Evolutionary conservation across 208 protist genomes (phyloP), one percentile per base, ranked within the genome.

Genomic region (Leishmania tarentolae): DNA sequence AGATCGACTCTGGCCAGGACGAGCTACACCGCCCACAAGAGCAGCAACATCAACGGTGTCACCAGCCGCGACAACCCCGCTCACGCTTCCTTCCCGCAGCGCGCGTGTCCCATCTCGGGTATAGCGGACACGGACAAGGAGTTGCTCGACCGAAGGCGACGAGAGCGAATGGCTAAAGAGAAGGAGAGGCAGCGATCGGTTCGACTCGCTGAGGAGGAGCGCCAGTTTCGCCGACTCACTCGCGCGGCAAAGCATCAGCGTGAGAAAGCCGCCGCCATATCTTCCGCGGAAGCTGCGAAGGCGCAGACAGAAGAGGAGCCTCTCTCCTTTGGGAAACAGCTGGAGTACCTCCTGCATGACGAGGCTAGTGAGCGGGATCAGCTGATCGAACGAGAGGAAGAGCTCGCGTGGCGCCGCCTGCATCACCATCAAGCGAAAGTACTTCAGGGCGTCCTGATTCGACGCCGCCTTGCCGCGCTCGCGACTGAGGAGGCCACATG

Each of bases 301-400:
- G 17, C 52, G 35, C 3, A 50, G 77, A 28, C 65, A 40, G 35
- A 79, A 40, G 35, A 79, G 24, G 17, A 69, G 63, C 47, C 63
- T 6, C 57, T 35, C n/a, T 72, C 76, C 24, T 50, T 71, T 35
- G 77, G 35, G 59, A 46, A 46, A 44, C 59, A 59, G 19, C 61
- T 82, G n/a, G 66, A 35, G 3, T 81, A 86, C 66, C 37, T 92
- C 6, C 24, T 81, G 65, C 65, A 84, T 21, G 86, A 91, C 63
- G 92, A 95, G 72, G 66, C 53, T 31, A 88, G 81, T 31, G 92
- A 92, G 75, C 82, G 90, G 24, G 82, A 90, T 79, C 92, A 95
- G 84, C 76, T 94, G 31, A 88, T 95, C 65, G 86, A 88, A 63
- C 76, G 83, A 24, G 89, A 93, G 73, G 90, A 96, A 81, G 35